phyloP scores from a whole-genome alignment of 768 basidiomycete genomes.

The Udeniomyces megalosporus region DNA sequence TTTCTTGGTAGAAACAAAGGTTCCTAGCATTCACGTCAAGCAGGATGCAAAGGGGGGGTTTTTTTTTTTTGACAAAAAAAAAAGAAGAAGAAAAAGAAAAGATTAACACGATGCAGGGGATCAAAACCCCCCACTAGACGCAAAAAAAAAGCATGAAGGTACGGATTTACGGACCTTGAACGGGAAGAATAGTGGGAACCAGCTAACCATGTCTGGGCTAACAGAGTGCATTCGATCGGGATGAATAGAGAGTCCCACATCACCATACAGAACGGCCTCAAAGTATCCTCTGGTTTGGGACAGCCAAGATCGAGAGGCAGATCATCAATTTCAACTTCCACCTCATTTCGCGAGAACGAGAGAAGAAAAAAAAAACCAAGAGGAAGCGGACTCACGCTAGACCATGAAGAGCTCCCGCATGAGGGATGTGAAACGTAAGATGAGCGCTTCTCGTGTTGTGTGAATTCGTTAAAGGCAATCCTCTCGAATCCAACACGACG shows the following conservation, averaged over 20 bases:
- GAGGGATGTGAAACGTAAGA: constrained; percentile 78
- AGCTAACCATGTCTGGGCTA: constrained; percentile 94
- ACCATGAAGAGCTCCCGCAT: constrained; percentile 84
- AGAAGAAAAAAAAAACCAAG: neutral
- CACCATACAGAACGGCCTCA: constrained; percentile 81
- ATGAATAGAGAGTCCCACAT: constrained; percentile 82
- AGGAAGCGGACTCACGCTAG: constrained; percentile 38
- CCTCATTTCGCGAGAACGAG: neutral
- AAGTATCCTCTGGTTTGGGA: constrained; percentile 71
- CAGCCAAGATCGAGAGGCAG: neutral
- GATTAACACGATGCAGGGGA: no score
- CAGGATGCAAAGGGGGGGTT: no score
- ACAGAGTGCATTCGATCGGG: constrained; percentile 69
- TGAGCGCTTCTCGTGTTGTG: constrained; percentile 83
- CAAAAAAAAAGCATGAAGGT: neutral
- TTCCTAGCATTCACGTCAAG: constrained; percentile 43
- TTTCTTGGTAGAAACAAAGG: constrained; percentile 84
- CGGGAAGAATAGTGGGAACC: constrained; percentile 97
- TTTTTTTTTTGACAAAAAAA: neutral
- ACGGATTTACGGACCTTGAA: constrained; percentile 45
- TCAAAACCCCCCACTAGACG: no score
- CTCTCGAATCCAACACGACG: constrained; percentile 57
- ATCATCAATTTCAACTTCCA: no score
- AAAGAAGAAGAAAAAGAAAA: neutral
- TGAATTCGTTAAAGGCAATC: constrained; percentile 80